phyloP scores from a whole-genome alignment of 768 basidiomycete genomes.

The Auricularia cornea region DNA sequence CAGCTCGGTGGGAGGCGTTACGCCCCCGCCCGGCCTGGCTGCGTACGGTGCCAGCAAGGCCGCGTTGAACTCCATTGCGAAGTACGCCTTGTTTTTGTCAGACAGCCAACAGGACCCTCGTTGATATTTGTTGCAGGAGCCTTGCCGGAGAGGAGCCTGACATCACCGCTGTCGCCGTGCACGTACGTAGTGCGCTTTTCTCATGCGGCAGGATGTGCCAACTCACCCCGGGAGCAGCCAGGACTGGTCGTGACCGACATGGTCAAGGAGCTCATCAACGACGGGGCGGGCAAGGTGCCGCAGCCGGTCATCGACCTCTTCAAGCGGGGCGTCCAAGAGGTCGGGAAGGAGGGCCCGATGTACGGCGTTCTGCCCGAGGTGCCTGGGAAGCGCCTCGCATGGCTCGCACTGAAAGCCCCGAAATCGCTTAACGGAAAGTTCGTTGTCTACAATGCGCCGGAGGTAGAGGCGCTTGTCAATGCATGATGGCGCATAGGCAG shows the following conservation, averaged over 20 bases:
- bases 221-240: no score
- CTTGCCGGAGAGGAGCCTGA: conserved; percentile 79
- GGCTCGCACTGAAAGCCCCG: conserved; percentile 57
- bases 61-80: conserved; percentile 78
- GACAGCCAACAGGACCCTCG: background rate
- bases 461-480: conserved; percentile 12
- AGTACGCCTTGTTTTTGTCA: conserved; percentile 32
- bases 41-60: conserved; percentile 81
- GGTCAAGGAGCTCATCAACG: background rate
- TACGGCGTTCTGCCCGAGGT: conserved; percentile 55
- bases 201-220: no score
- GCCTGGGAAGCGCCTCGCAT: conserved; percentile 71
- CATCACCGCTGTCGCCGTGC: conserved; percentile 63
- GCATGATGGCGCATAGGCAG: background rate
- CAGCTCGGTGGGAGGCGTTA: conserved; percentile 57
- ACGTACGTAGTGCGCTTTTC: conserved; percentile 28
- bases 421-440: conserved; percentile 64
- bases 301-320: background rate
- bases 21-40: conserved; percentile 53
- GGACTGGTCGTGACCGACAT: background rate
- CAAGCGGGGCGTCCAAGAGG: background rate
- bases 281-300: background rate
- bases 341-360: background rate
- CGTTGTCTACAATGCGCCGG: conserved; percentile 69
- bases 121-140: conserved; percentile 41